Percentiles rank a stretch among this genome's conserved stretches.
These are phyloP conservation scores for Leersia perrieri DNA, from an alignment of 176 grass and related monocot genomes.

Conservation along the genomic window DNA sequence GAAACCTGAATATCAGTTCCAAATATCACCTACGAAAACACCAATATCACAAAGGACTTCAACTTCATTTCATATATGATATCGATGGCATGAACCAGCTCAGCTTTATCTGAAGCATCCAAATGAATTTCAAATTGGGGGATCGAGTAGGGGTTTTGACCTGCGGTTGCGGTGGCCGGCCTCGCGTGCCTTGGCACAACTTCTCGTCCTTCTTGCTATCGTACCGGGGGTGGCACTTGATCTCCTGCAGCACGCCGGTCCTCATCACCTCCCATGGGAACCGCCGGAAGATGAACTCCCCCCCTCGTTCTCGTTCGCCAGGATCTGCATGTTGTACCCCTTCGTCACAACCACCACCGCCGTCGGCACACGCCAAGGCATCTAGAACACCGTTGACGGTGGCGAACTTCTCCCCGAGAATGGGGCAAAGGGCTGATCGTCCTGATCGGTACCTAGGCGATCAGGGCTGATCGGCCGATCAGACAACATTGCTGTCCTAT, in stretches of 20 bases:
- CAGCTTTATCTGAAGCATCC: neutral
- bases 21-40: neutral
- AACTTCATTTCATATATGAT: too few relatives aligned
- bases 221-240: conserved; percentile 71
- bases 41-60: neutral
- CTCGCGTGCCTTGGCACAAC: conserved; percentile 75
- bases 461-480: too few relatives aligned
- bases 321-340: conserved; percentile 84
- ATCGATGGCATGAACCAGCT: neutral
- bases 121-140: too few relatives aligned
- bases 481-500: too few relatives aligned
- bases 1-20: neutral
- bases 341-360: conserved; percentile 31
- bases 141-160: conserved; percentile 1
- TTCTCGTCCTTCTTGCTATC: conserved; percentile 76
- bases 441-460: too few relatives aligned
- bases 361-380: conserved; percentile 30
- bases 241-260: conserved; percentile 74
- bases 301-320: conserved; percentile 79
- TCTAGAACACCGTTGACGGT: conserved; percentile 40
- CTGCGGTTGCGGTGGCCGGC: conserved; percentile 61
- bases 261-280: conserved; percentile 86
- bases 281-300: conserved; percentile 61
- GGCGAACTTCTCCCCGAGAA: conserved; percentile 41
- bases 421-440: conserved; percentile 23